Base-by-base conservation (phyloP, 305 asterid genomes). In the Plantago coronopus region DNA sequence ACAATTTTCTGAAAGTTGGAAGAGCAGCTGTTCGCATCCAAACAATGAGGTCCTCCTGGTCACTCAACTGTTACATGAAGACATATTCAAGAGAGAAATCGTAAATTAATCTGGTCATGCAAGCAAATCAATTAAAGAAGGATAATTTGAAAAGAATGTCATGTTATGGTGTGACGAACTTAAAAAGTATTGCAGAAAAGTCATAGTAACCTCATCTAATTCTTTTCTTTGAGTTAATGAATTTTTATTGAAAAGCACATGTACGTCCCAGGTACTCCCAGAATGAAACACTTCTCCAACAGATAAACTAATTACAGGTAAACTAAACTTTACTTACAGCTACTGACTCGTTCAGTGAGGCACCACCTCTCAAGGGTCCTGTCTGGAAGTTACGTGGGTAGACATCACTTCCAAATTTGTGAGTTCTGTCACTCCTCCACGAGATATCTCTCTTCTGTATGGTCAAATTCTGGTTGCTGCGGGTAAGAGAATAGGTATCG, bases 11-110 rank as follows among this genome's bases (percentile, higher is more conserved):
- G 66, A 89, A 89, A 17, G 95, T 89, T 50, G 97, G 97, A 62
- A 89, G 95, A 37, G 97, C 95, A 12, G 95, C 97, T 43, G 95
- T 89, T 55, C 97, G 88, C 95, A 89, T 89, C 97, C 97, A 89
- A 50, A 89, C 97, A 54, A 89, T 89, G 47, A 89, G 94, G 79
- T 84, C 78, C 78, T 89, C 97, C 74, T 89, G 97, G 69, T 81
- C 66, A 25, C 70, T 75, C 79, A 89, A 65, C 97, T 89, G 89
- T 75, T 71, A 25, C 72, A 75, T 43, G 37, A 44, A 60, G 61
- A 50, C 68, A 67, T 19, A 64, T 57, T 66, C 68, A 29, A 15
- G 49, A 31, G 27, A 48, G 10, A 54, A 23, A 55, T 16, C 21
- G 48, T 60, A 61, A 49, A 42, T 48, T 49, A 37, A 34, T 34